Evolutionary conservation across 1,284 basidiomycete species (phyloP), one percentile per base, ranked within the genome.

Genomic region (Ceratobasidium sp.): DNA sequence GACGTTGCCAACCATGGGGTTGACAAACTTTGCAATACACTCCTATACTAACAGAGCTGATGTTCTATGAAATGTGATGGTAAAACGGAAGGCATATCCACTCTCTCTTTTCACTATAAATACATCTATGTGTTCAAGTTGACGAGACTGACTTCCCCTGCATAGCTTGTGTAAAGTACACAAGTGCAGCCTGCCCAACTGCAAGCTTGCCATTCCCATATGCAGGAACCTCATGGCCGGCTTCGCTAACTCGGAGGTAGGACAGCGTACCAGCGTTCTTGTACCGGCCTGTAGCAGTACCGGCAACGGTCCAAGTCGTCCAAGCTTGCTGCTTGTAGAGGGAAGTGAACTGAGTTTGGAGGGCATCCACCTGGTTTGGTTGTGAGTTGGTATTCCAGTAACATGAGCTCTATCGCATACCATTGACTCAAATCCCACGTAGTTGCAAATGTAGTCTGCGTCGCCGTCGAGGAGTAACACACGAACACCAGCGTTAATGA

Each of bases 241-340:
- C 85, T 48, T 84, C 85, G 72, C 80, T 85, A 26, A 88, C 81
- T 21, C 87, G 83, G 34, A 89, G 78, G 75, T 88, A 89, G 6
- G 87, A 88, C 78, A 89, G 85, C 1, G 83, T 86, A 1, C 87
- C 87, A 1, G 87, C 85, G 67, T 87, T 88, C 81, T 88, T 89
- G 80, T 81, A 87, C 46, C 85, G 77, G 1, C 86, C 88, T 2
- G 87, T 80, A 0, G 78, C 55, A 65, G 84, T 80, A 0, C 87
- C 88, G 3, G 79, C 76, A 32, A 89, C 87, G 1, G 82, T 86
- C 79, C 82, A 88, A 70, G 82, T 81, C 16, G 81, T 75, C 78
- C 87, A 87, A 3, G 76, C 26, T 76, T 85, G 81, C 61, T 80
- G 72, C 55, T 81, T 78, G 73, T 82, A 87, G 3, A 73, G 5